phyloP scores from a whole-genome alignment of 148 eudicot genomes.

The Vaccinium vitisidaea region DNA sequence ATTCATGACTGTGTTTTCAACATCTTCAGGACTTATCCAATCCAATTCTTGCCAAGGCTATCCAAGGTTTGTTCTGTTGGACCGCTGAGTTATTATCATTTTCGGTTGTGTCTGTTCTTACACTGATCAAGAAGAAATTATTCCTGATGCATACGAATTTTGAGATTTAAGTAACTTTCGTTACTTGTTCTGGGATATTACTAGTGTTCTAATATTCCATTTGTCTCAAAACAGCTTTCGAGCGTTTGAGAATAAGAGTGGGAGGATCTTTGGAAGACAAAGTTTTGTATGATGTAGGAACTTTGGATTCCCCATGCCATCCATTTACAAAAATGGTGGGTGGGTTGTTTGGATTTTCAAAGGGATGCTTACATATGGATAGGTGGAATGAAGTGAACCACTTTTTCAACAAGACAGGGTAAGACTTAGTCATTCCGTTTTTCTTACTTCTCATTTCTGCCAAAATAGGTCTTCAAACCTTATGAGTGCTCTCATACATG shows the following conservation, averaged over 20 bases:
- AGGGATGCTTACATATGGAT: slow-evolving; percentile 65
- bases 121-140: neutral
- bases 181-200: neutral
- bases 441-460: neutral
- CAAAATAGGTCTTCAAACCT: neutral
- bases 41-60: slow-evolving; percentile 68
- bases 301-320: slow-evolving; percentile 50
- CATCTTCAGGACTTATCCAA: slow-evolving; percentile 64
- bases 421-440: slow-evolving; percentile 14
- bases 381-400: slow-evolving; percentile 84
- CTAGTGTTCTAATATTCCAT: neutral
- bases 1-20: slow-evolving; percentile 13
- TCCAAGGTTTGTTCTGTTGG: slow-evolving; percentile 53
- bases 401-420: slow-evolving; percentile 72
- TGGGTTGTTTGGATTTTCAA: slow-evolving; percentile 81
- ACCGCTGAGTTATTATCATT: neutral
- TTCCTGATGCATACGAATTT: neutral
- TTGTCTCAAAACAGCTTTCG: slow-evolving; percentile 53
- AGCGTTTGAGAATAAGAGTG: slow-evolving; percentile 69
- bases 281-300: slow-evolving; percentile 68
- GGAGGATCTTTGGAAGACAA: slow-evolving; percentile 97
- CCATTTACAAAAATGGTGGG: slow-evolving; percentile 46
- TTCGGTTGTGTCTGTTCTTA: neutral
- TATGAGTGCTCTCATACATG: neutral
- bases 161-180: neutral